Conservation (phyloP, 2,329 filamentous ascomycete genomes). For the Aspergillus fumigatiaffinis region DNA sequence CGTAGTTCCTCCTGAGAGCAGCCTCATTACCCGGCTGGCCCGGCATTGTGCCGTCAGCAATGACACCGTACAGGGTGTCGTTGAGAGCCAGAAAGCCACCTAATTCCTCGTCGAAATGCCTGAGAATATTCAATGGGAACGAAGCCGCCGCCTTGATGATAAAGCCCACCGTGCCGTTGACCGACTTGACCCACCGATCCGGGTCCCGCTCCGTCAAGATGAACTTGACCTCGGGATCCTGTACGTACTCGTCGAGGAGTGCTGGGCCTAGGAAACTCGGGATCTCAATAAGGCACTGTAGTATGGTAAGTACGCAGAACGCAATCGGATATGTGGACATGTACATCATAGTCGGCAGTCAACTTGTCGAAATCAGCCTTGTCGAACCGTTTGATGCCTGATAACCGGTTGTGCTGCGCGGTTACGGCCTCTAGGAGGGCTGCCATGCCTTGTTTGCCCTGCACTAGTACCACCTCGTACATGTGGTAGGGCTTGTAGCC, state of each 20-base stretch:
- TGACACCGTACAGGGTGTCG: constrained; percentile 7
- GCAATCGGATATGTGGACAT: neutral
- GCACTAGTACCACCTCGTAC: constrained; percentile 10
- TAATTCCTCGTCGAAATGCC: constrained; percentile 15
- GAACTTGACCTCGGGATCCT: constrained; percentile 23
- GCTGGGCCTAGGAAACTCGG: constrained; percentile 16
- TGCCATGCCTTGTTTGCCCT: constrained; percentile 13
- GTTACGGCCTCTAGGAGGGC: constrained; percentile 14
- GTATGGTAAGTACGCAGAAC: neutral
- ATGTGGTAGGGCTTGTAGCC: constrained; percentile 23
- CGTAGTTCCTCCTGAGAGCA: constrained; percentile 13
- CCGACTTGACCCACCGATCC: constrained; percentile 18
- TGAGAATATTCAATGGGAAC: constrained; percentile 20
- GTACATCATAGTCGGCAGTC: constrained; percentile 17
- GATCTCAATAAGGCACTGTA: constrained; percentile 20
- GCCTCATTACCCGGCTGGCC: constrained; percentile 13
- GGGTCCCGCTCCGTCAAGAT: constrained; percentile 21
- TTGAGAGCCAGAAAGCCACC: constrained; percentile 13
- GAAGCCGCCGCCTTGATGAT: neutral
- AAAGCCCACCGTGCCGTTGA: constrained; percentile 17
- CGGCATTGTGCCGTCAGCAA: constrained; percentile 9
- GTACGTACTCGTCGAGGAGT: constrained; percentile 13
- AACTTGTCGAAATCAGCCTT: constrained; percentile 16
- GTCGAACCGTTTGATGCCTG: constrained; percentile 13
- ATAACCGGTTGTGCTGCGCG: constrained; percentile 16